phyloP scores from a whole-genome alignment of 768 basidiomycete genomes.

The Russula vinacea region DNA sequence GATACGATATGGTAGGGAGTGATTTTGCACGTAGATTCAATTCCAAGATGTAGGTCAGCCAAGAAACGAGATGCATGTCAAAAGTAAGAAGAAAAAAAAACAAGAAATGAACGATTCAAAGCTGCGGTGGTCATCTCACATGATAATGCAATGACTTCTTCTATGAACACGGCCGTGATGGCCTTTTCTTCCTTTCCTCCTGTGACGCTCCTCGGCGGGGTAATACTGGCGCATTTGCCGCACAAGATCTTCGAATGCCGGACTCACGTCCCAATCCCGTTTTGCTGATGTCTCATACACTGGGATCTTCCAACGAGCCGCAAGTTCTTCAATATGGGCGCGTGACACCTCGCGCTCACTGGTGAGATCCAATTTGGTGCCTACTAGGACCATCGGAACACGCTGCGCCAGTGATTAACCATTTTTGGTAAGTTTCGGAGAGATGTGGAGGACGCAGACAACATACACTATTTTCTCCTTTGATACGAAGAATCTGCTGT shows the following conservation, averaged over 20 bases:
- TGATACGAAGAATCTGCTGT: constrained; percentile 77
- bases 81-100: constrained; percentile 1
- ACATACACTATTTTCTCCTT: constrained; percentile 62
- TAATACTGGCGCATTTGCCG: constrained; percentile 69
- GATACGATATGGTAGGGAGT: constrained; percentile 10
- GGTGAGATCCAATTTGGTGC: constrained; percentile 78
- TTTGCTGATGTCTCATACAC: constrained; percentile 91
- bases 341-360: constrained; percentile 77
- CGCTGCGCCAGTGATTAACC: constrained; percentile 38
- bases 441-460: too few relatives aligned
- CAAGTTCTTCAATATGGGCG: constrained; percentile 59
- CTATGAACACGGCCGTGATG: constrained; percentile 18
- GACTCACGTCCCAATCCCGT: constrained; percentile 72
- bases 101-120: constrained; percentile 10
- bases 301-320: constrained; percentile 63
- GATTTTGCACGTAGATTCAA: constrained; percentile 14
- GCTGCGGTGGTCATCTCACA: constrained; percentile 34
- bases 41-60: constrained; percentile 7
- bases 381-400: constrained; percentile 81
- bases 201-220: constrained; percentile 43
- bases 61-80: constrained; percentile 14
- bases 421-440: neutral
- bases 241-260: constrained; percentile 75
- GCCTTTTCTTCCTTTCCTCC: constrained; percentile 39
- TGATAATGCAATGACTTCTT: constrained; percentile 39